Percentiles rank a stretch among this genome's conserved stretches.
phyloP scores from a whole-genome alignment of 2,329 filamentous ascomycete genomes.

The Exophiala calicioides region DNA sequence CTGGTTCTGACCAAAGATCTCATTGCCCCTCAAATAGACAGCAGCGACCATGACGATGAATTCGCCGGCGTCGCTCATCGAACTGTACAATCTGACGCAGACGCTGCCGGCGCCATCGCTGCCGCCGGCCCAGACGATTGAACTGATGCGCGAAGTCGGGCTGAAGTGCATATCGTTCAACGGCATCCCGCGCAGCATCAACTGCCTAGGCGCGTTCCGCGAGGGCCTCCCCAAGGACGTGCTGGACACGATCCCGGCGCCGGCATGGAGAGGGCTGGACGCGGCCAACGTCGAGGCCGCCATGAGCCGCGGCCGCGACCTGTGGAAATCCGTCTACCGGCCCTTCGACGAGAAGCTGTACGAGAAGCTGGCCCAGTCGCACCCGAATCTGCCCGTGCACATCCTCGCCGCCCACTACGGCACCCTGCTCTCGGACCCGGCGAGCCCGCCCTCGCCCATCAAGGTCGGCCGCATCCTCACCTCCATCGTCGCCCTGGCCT shows the following conservation, averaged over 20 bases:
- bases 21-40: no score
- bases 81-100: constrained; percentile 62
- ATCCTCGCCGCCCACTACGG: constrained; percentile 76
- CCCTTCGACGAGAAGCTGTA: constrained; percentile 73
- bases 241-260: constrained; percentile 54
- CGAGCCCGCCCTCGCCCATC: constrained; percentile 47
- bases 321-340: constrained; percentile 77
- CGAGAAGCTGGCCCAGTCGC: constrained; percentile 69
- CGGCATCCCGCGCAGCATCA: constrained; percentile 76
- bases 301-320: constrained; percentile 58
- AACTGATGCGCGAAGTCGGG: constrained; percentile 48
- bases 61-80: constrained; percentile 65
- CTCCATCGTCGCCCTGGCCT: constrained; percentile 71
- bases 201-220: constrained; percentile 73
- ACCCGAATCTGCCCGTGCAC: constrained; percentile 79
- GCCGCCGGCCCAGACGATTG: constrained; percentile 36
- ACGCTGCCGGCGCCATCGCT: constrained; percentile 38
- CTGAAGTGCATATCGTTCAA: constrained; percentile 51
- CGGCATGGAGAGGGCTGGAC: constrained; percentile 57
- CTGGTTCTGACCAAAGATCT: no score
- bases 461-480: constrained; percentile 71
- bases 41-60: constrained; percentile 85
- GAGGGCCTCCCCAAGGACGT: constrained; percentile 61
- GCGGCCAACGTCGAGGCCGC: constrained; percentile 57
- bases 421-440: constrained; percentile 69